These are phyloP conservation scores for Yarrowia divulgata DNA, from an alignment of 805 yeast genomes.

Conservation along the genomic window DNA sequence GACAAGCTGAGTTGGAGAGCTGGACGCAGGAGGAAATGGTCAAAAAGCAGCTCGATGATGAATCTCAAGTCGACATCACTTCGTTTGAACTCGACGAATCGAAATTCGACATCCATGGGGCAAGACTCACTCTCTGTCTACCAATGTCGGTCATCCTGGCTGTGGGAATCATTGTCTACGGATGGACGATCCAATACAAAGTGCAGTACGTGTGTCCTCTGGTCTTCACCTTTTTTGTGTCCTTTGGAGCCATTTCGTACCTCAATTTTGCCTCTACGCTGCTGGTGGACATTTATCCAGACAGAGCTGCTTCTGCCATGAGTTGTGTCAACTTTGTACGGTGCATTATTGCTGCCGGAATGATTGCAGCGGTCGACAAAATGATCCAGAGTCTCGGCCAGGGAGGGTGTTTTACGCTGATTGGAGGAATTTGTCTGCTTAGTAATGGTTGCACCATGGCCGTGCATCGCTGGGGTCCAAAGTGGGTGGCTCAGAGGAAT, in stretches of 20 bases:
- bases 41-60: neutral
- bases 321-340: conserved; percentile 75
- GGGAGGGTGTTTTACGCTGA: conserved; percentile 82
- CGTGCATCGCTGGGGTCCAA: conserved; percentile 35
- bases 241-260: conserved; percentile 61
- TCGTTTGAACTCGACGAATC: conserved; percentile 48
- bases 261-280: conserved; percentile 57
- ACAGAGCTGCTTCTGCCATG: conserved; percentile 73
- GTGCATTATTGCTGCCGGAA: conserved; percentile 74
- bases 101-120: conserved; percentile 60
- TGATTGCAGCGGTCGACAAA: conserved; percentile 68
- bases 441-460: conserved; percentile 16
- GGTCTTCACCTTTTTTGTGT: conserved; percentile 62
- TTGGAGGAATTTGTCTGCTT: conserved; percentile 56
- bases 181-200: conserved; percentile 70
- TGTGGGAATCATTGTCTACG: conserved; percentile 61
- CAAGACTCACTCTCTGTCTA: conserved; percentile 59
- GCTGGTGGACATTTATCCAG: conserved; percentile 78
- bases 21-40: conserved; percentile 43
- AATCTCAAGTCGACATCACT: neutral
- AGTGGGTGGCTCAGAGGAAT: conserved; percentile 23
- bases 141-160: conserved; percentile 55
- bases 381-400: conserved; percentile 65
- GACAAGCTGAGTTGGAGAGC: conserved; percentile 34
- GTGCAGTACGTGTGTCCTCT: conserved; percentile 62